These are phyloP conservation scores for Dioscorea cayenensis DNA, from an alignment of 116 monocot species.

Conservation along the genomic window DNA sequence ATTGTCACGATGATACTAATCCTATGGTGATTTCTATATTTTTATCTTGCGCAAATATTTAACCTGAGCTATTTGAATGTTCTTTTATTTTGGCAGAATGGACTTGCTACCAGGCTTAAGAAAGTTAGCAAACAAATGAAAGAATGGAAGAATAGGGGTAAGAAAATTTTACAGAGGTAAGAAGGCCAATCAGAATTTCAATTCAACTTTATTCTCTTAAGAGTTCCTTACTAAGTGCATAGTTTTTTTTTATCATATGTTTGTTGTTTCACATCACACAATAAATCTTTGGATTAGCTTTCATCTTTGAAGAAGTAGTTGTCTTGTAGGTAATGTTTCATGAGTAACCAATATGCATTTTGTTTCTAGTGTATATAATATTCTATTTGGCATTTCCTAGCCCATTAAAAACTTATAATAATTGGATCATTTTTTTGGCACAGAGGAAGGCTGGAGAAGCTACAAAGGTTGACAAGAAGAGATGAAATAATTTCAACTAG, in stretches of 20 bases:
- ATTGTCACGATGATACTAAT: neutral
- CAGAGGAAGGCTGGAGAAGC: too few relatives aligned
- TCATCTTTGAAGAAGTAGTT: neutral
- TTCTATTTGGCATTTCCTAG: neutral
- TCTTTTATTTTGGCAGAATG: neutral
- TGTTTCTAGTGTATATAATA: neutral
- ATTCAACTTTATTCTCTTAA: neutral
- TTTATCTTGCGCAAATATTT: neutral
- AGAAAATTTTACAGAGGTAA: neutral
- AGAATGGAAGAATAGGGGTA: slow-evolving; percentile 4
- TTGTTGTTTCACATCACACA: neutral
- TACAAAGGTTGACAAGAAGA: too few relatives aligned
- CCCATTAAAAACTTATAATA: neutral
- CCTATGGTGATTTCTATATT: neutral
- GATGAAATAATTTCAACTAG: too few relatives aligned
- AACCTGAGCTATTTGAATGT: neutral
- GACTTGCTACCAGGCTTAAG: too few relatives aligned
- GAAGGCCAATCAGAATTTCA: neutral
- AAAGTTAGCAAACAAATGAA: neutral
- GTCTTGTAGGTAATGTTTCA: neutral
- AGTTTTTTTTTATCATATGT: neutral
- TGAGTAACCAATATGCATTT: neutral
- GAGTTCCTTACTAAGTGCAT: neutral
- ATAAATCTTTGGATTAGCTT: neutral
- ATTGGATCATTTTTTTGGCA: too few relatives aligned